A percentile compares a stretch with the other conserved stretches of the same genome.
Conservation (phyloP, 2,329 filamentous ascomycete genomes). For the Diaporthe humulicola region DNA sequence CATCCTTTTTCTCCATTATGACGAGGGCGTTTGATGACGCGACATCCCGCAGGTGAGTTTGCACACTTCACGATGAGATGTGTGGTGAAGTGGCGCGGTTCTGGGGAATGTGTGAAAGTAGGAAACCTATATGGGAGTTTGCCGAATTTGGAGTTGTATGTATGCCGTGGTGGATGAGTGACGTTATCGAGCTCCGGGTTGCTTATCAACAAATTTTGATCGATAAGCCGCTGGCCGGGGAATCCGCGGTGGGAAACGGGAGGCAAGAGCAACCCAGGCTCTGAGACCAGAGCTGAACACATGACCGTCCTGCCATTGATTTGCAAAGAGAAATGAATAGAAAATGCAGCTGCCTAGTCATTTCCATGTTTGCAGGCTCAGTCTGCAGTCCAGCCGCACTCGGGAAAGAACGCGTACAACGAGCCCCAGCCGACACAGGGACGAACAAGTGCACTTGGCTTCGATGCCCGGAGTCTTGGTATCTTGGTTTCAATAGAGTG, state of each 20-base stretch:
- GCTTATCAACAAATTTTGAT: conserved; percentile 40
- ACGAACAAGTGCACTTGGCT: background rate
- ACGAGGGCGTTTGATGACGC: background rate
- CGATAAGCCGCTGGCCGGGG: conserved; percentile 38
- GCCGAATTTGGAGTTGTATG: background rate
- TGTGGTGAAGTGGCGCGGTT: conserved; percentile 11
- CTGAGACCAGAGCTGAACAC: no score
- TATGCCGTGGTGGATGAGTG: conserved; percentile 14
- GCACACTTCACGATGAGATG: background rate
- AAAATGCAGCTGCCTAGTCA: background rate
- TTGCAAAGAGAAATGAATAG: background rate
- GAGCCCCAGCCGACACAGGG: background rate
- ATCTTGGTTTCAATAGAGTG: conserved; percentile 30
- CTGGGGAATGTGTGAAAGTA: background rate
- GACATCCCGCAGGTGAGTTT: conserved; percentile 9
- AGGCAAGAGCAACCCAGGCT: background rate
- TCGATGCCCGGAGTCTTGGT: background rate
- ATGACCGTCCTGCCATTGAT: no score
- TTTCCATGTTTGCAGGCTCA: background rate
- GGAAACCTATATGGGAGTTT: background rate
- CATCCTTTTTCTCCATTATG: conserved; percentile 49
- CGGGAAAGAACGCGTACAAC: background rate
- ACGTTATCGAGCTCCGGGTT: conserved; percentile 33
- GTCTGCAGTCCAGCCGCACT: background rate
- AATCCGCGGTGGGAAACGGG: background rate